Evolutionary conservation across 1,284 basidiomycete species (phyloP).

Genomic region (Pascua guehoae): DNA sequence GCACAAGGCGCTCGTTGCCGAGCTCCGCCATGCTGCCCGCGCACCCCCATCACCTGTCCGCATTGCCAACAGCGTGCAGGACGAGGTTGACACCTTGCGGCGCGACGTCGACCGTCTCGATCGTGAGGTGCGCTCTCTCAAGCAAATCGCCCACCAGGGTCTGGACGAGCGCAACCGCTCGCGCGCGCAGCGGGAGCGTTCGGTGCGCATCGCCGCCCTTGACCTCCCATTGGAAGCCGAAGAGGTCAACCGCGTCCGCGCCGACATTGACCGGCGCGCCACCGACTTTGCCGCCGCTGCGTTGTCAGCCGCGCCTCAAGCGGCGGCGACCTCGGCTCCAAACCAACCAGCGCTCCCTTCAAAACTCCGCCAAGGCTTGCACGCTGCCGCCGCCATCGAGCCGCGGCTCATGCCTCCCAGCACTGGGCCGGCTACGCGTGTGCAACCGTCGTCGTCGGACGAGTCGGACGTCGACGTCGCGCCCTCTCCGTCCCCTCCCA

Average conservation of each 20-base stretch:
- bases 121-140: conserved; percentile 74
- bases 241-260: conserved; percentile 29
- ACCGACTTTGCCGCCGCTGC: neutral
- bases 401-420: conserved; percentile 27
- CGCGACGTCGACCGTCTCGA: conserved; percentile 57
- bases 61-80: conserved; percentile 13
- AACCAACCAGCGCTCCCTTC: conserved; percentile 18
- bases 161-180: conserved; percentile 61
- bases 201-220: conserved; percentile 14
- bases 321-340: neutral
- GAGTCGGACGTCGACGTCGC: conserved; percentile 4
- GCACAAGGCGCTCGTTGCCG: conserved; percentile 61
- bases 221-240: conserved; percentile 19
- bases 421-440: conserved; percentile 3
- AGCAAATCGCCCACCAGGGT: conserved; percentile 76
- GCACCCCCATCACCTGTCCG: conserved; percentile 25
- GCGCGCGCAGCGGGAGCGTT: conserved; percentile 20
- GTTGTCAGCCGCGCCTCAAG: no score
- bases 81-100: conserved; percentile 59
- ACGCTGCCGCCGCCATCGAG: conserved; percentile 24
- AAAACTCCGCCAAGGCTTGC: conserved; percentile 39
- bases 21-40: conserved; percentile 54
- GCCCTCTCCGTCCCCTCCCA: conserved; percentile 2
- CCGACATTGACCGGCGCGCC: conserved; percentile 20
- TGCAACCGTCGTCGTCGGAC: conserved; percentile 1